A percentile compares a stretch with the other conserved stretches of the same genome.
phyloP scores from a whole-genome alignment of 192 early-diverging fungal species.

The Entomortierella lignicola region DNA sequence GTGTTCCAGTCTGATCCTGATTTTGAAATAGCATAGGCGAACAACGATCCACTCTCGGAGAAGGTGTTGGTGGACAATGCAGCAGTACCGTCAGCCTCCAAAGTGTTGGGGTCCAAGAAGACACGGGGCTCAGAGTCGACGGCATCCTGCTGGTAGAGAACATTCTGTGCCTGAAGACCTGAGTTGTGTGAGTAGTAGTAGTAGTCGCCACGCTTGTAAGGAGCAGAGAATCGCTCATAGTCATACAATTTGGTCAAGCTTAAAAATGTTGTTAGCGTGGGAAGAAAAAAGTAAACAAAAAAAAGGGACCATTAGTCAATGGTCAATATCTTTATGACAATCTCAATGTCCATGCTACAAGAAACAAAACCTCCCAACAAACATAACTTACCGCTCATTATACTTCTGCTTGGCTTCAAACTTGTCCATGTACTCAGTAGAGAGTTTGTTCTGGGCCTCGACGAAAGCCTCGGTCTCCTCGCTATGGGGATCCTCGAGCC shows the following conservation, averaged over 20 bases:
- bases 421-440: slow-evolving; percentile 57
- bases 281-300: slow-evolving; percentile 1
- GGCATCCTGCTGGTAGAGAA: slow-evolving; percentile 65
- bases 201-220: slow-evolving; percentile 66
- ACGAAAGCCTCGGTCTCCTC: slow-evolving; percentile 73
- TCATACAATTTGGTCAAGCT: slow-evolving; percentile 67
- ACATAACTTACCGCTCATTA: slow-evolving; percentile 33
- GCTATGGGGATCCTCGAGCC: slow-evolving; percentile 74
- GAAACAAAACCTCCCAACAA: background rate
- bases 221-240: slow-evolving; percentile 64
- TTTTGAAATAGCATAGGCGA: slow-evolving; percentile 64
- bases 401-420: slow-evolving; percentile 50
- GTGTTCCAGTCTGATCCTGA: slow-evolving; percentile 80
- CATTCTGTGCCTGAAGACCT: slow-evolving; percentile 67
- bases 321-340: background rate
- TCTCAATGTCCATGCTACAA: background rate
- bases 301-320: background rate
- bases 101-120: slow-evolving; percentile 64
- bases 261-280: too few relatives aligned
- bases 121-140: slow-evolving; percentile 59
- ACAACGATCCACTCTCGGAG: slow-evolving; percentile 67
- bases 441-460: slow-evolving; percentile 68
- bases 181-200: slow-evolving; percentile 78
- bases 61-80: slow-evolving; percentile 63
- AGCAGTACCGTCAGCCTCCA: slow-evolving; percentile 70